Conservation (phyloP, 2,329 filamentous ascomycete genomes). For the Xylariomycetidae sp. region DNA sequence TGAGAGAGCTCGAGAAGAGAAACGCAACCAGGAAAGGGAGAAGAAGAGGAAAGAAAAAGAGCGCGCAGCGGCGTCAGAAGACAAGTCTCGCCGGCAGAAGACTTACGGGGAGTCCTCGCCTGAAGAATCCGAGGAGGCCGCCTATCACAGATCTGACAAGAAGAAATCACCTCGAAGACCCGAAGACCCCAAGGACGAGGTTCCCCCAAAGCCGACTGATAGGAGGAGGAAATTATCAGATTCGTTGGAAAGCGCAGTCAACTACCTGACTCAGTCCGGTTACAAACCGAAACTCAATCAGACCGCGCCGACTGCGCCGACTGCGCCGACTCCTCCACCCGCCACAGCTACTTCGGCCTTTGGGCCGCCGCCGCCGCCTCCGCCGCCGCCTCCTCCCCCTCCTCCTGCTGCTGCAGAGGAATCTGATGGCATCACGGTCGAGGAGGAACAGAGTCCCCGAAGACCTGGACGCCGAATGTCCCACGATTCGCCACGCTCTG, state of each 20-base stretch:
- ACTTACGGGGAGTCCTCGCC: slow-evolving; percentile 18
- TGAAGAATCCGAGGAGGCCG: slow-evolving; percentile 10
- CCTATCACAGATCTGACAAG: slow-evolving; percentile 17
- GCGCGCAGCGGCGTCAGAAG: slow-evolving; percentile 22
- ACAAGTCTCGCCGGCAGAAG: slow-evolving; percentile 22
- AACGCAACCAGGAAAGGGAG: slow-evolving; percentile 28
- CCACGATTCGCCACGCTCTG: slow-evolving; percentile 21
- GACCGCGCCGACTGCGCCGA: too few relatives aligned
- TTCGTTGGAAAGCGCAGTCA: slow-evolving; percentile 19
- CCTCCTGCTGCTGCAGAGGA: slow-evolving; percentile 15
- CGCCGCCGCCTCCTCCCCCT: slow-evolving; percentile 16
- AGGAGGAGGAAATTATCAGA: slow-evolving; percentile 19
- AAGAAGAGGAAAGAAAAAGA: slow-evolving; percentile 17
- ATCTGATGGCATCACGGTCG: slow-evolving; percentile 8
- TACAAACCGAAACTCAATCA: slow-evolving; percentile 13
- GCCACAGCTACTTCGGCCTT: too few relatives aligned
- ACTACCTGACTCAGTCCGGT: slow-evolving; percentile 23
- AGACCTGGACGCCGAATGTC: slow-evolving; percentile 21
- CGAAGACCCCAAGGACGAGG: slow-evolving; percentile 22
- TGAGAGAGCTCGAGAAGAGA: slow-evolving; percentile 29
- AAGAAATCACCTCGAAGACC: slow-evolving; percentile 23
- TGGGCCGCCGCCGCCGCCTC: too few relatives aligned
- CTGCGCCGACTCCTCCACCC: too few relatives aligned
- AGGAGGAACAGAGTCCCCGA: slow-evolving; percentile 19
- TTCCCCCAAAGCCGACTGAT: slow-evolving; percentile 4